Percentiles rank a stretch among this genome's conserved stretches.
Conservation (phyloP, 768 basidiomycete genomes). For the Rhodocollybia butyracea region DNA sequence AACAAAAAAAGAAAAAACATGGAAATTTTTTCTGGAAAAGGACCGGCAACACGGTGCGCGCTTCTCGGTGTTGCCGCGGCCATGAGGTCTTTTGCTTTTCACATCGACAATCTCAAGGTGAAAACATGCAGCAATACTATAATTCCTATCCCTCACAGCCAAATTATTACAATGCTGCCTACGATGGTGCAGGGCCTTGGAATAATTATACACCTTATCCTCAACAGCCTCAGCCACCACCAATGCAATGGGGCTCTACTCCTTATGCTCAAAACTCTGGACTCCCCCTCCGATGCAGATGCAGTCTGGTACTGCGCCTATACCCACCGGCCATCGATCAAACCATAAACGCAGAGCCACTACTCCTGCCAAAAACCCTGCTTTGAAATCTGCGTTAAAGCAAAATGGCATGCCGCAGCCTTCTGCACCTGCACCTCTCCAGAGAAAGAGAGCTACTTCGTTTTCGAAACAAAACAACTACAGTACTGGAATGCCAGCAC, state of each 20-base stretch:
- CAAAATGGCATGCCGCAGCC: background rate
- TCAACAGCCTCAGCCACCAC: conserved; percentile 6
- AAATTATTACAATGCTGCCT: background rate
- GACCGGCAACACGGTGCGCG: conserved; percentile 29
- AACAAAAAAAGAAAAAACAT: background rate
- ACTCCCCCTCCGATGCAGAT: conserved; percentile 19
- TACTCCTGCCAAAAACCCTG: conserved; percentile 14
- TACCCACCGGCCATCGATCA: conserved; percentile 22
- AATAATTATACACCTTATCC: conserved; percentile 11
- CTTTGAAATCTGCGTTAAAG: background rate
- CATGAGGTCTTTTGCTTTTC: conserved; percentile 15
- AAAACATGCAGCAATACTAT: background rate
- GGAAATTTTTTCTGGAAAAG: conserved; percentile 22
- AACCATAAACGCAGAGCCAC: conserved; percentile 33
- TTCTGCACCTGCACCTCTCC: background rate
- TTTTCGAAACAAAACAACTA: background rate
- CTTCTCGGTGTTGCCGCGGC: conserved; percentile 8
- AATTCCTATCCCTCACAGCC: background rate
- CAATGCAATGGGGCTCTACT: conserved; percentile 33
- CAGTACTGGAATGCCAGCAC: background rate
- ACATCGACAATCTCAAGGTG: conserved; percentile 1
- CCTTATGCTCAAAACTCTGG: conserved; percentile 24
- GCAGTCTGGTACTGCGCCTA: conserved; percentile 8
- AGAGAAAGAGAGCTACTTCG: conserved; percentile 5
- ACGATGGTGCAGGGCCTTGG: background rate